Evolutionary conservation across 306 rosid genomes (phyloP).

Genomic region (Medicago truncatula): MtrunA17r5.0-ANR NC_053048.1:46186501-46187000

Average conservation of each 20-base stretch:
- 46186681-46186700: neutral
- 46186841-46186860: neutral
- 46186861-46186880: conserved; percentile 22
- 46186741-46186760: conserved; percentile 75
- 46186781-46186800: conserved; percentile 72
- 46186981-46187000: conserved; percentile 46
- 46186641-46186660: neutral
- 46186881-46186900: conserved; percentile 3
- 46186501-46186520: no score
- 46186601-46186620: conserved; percentile 69
- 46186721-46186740: conserved; percentile 48
- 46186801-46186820: conserved; percentile 5
- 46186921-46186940: neutral
- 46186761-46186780: conserved; percentile 70
- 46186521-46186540: no score
- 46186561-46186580: neutral
- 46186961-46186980: conserved; percentile 65
- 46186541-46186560: neutral
- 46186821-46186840: neutral
- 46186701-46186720: conserved; percentile 18
- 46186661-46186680: conserved; percentile 22
- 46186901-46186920: neutral
- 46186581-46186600: neutral
- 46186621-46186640: conserved; percentile 67
- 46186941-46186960: conserved; percentile 53